Evolutionary conservation across 176 grass and related monocot species (phyloP), one percentile per base, ranked within the genome.

Genomic region (Melocanna baccifera): DNA sequence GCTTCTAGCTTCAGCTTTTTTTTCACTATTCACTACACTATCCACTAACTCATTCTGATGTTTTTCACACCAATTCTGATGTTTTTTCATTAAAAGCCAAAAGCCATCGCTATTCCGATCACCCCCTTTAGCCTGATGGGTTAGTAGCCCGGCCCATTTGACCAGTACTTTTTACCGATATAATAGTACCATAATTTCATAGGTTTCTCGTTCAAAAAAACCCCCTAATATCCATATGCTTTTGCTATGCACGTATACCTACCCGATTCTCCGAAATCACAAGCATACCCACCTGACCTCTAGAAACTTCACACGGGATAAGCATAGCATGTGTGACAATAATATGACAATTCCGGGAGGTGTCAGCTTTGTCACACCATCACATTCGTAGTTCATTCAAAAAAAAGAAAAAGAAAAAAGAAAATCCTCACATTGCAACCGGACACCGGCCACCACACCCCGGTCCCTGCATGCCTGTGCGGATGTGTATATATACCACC

Each of bases 401-500:
- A 16, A 64, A 7, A 73, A 8, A 9, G 3, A 30, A 86, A 15
- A 64, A 7, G 64, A 6, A 40, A 19, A 56, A 9, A 56, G 58
- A 46, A 9, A 0, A 32, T 64, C 78, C 78, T 36, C 20, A 62
- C 37, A 48, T 32, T 58, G 61, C 85, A 37, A 67, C 47, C 71
- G 36, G 69, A 42, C 57, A 67, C 57, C 67, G 73, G 74, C 51
- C 25, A 30, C n/a, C n/a, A n/a, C n/a, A n/a, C n/a, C n/a, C n/a
- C n/a, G n/a, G n/a, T n/a, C 20, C 26, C 52, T 30, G 34, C 71
- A 40, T 30, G 25, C 41, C 72, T 5, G 9, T 0, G 7, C 10
- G 16, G 6, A n/a, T n/a, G 61, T 87, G 42, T 84, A 87, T 90
- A 84, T 87, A 84, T 87, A 84, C 18, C 59, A 20, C 48, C 59